Evolutionary conservation across 2,329 filamentous ascomycete species (phyloP).

Genomic region (Epichloe scottii): DNA sequence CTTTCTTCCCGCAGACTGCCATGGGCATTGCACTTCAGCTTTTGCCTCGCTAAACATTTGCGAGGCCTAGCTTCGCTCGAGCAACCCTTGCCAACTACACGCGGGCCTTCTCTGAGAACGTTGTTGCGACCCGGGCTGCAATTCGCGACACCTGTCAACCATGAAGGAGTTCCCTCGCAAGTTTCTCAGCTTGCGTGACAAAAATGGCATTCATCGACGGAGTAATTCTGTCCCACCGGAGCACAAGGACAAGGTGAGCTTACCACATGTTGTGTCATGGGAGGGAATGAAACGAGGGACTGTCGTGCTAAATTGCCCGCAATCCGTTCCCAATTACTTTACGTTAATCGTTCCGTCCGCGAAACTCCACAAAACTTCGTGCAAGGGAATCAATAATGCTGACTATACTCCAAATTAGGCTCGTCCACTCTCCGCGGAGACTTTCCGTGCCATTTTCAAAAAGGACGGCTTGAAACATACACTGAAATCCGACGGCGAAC

Average conservation of each 20-base stretch:
- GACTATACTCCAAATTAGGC: constrained; percentile 21
- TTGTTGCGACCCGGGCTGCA: background rate
- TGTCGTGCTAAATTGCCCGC: background rate
- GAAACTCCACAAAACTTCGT: background rate
- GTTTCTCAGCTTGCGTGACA: constrained; percentile 61
- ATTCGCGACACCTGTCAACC: constrained; percentile 4
- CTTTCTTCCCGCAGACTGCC: constrained; percentile 9
- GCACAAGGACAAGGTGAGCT: constrained; percentile 34
- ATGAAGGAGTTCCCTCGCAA: constrained; percentile 49
- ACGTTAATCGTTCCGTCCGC: background rate
- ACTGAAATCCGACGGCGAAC: constrained; percentile 23
- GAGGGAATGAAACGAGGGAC: background rate
- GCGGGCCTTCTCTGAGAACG: background rate
- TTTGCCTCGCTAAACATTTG: constrained; percentile 19
- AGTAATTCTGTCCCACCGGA: constrained; percentile 42
- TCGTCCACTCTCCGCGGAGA: constrained; percentile 41
- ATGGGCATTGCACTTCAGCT: constrained; percentile 18
- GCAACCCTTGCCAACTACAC: background rate
- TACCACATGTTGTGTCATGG: background rate
- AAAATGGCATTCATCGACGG: constrained; percentile 39
- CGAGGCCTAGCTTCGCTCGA: constrained; percentile 14
- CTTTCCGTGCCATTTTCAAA: constrained; percentile 53
- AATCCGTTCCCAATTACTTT: background rate
- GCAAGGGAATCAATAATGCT: background rate
- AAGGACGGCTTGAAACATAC: constrained; percentile 42